Percentiles rank a stretch among this genome's conserved stretches.
phyloP scores from a whole-genome alignment of 257 asterid genomes.

The Cruciata laevipes region DNA sequence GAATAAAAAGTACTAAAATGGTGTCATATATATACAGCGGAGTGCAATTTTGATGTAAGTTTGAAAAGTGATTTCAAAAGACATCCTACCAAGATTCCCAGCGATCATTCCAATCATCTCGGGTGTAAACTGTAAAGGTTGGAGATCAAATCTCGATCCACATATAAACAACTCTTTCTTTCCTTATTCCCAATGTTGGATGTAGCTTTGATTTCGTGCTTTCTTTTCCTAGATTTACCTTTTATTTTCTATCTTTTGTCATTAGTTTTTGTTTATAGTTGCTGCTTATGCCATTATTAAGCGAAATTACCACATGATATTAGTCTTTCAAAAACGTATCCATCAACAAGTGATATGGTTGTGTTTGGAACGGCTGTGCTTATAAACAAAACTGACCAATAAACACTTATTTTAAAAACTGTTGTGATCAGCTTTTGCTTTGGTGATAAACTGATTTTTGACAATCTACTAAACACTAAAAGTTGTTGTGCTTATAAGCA shows the following conservation, averaged over 20 bases:
- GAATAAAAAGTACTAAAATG: no score
- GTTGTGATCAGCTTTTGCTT: no score
- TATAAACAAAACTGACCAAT: no score
- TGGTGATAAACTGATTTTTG: no score
- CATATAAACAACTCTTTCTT: constrained; percentile 15
- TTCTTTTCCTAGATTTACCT: constrained; percentile 17
- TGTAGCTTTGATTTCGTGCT: constrained; percentile 36
- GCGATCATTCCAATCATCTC: constrained; percentile 12
- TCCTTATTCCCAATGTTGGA: constrained; percentile 28
- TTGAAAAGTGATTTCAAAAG: constrained; percentile 16
- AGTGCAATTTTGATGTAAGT: background rate
- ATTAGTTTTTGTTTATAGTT: constrained; percentile 17
- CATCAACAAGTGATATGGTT: no score
- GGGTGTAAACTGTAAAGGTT: constrained; percentile 3
- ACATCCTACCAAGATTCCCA: background rate
- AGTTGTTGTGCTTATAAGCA: no score
- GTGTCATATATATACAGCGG: background rate
- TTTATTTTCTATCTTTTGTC: constrained; percentile 12
- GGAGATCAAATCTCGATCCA: constrained; percentile 24
- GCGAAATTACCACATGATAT: constrained; percentile 34
- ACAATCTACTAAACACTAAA: no score
- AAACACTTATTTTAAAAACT: no score
- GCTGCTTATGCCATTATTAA: constrained; percentile 33
- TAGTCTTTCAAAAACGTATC: background rate
- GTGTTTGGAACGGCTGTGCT: no score